A percentile compares a stretch with the other conserved stretches of the same genome.
Evolutionary conservation across 1,139 yeast species (phyloP).

Genomic region (Protomyces inundatus): DNA sequence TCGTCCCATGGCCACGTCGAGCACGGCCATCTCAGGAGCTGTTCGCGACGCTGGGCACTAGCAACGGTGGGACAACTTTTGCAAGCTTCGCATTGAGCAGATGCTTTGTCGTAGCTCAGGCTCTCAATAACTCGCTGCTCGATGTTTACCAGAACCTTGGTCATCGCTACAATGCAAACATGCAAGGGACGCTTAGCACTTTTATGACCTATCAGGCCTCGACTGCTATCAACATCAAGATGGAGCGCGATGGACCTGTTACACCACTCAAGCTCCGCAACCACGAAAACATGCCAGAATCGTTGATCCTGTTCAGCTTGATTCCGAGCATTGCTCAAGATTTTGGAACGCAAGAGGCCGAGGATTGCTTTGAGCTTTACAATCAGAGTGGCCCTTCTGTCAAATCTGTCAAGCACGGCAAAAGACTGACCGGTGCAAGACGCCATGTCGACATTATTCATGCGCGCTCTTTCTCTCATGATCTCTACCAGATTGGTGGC

Average conservation of each 20-base stretch:
- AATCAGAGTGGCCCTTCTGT: neutral
- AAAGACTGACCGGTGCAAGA: too few relatives aligned
- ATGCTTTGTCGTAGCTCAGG: slow-evolving; percentile 31
- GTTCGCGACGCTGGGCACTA: slow-evolving; percentile 15
- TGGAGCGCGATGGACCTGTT: slow-evolving; percentile 24
- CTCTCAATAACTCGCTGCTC: slow-evolving; percentile 40
- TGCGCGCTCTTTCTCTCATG: slow-evolving; percentile 27
- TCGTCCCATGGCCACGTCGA: neutral
- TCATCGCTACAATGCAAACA: slow-evolving; percentile 42
- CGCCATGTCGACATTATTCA: slow-evolving; percentile 28
- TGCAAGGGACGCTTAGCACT: slow-evolving; percentile 40
- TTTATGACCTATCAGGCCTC: slow-evolving; percentile 40
- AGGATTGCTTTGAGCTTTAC: too few relatives aligned
- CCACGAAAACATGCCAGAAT: slow-evolving; percentile 18
- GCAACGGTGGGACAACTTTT: neutral
- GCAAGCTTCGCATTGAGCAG: slow-evolving; percentile 28
- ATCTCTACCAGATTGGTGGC: slow-evolving; percentile 37
- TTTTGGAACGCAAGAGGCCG: neutral
- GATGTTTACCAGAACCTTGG: slow-evolving; percentile 42
- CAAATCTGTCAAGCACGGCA: too few relatives aligned
- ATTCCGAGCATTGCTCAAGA: neutral
- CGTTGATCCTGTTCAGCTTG: slow-evolving; percentile 26
- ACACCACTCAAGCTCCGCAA: neutral
- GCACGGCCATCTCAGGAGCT: neutral
- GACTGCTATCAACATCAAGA: slow-evolving; percentile 38